Percentiles rank a stretch among this genome's conserved stretches.
Conservation (phyloP, 2,329 filamentous ascomycete species). For the Ambrosiella beaveri region DNA sequence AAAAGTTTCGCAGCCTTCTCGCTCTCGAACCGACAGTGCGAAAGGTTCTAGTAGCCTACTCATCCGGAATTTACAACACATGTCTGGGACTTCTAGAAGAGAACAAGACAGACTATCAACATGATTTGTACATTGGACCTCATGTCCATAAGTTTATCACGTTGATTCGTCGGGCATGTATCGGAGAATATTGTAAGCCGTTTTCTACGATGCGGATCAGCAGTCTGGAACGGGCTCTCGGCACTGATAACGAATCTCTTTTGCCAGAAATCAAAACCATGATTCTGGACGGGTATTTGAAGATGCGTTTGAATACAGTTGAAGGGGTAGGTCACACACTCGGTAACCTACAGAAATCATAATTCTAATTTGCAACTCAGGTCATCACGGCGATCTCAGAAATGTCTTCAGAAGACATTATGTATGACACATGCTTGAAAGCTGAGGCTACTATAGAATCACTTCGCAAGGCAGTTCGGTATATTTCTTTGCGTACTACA, state of each 20-base stretch:
- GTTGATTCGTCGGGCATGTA: constrained; percentile 72
- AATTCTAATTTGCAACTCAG: not conserved
- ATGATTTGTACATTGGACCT: constrained; percentile 69
- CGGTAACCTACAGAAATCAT: not conserved
- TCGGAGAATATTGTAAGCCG: constrained; percentile 79
- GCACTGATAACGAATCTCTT: constrained; percentile 41
- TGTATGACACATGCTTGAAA: not conserved
- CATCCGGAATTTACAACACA: constrained; percentile 71
- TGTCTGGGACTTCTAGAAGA: constrained; percentile 70
- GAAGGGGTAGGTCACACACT: constrained; percentile 38
- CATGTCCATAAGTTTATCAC: constrained; percentile 56
- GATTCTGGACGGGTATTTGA: constrained; percentile 54
- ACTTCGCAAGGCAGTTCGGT: constrained; percentile 1
- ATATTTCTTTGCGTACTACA: not conserved
- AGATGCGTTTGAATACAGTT: constrained; percentile 72
- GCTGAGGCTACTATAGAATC: not conserved
- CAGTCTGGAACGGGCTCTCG: constrained; percentile 64
- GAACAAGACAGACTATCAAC: constrained; percentile 70
- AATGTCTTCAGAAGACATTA: constrained; percentile 1
- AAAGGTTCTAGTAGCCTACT: constrained; percentile 76
- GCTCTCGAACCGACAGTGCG: constrained; percentile 90
- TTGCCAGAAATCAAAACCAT: constrained; percentile 60
- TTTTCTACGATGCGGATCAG: constrained; percentile 75
- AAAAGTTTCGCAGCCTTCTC: constrained; percentile 66
- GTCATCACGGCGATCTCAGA: constrained; percentile 12